Conservation (phyloP, 306 rosid species). For the Cucumis cinereus region DNA sequence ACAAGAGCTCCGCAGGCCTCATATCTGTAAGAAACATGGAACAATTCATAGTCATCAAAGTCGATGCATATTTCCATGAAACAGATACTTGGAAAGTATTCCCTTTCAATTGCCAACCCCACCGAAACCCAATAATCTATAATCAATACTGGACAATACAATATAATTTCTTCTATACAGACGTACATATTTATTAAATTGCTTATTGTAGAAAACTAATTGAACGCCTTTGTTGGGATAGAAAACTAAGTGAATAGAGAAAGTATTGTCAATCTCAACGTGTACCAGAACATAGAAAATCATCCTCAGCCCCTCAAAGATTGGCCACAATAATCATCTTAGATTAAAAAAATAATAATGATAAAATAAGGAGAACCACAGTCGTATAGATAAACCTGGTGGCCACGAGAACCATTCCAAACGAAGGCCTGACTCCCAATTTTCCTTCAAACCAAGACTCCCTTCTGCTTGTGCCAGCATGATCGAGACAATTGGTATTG, state of each 20-base stretch:
- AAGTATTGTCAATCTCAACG: not conserved
- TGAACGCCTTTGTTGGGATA: not conserved
- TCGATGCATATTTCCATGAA: not conserved
- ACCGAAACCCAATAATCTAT: not conserved
- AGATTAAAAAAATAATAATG: not conserved
- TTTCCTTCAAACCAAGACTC: constrained; percentile 70
- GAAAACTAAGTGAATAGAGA: not conserved
- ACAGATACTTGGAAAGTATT: not conserved
- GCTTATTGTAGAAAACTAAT: not conserved
- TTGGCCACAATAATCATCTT: not conserved
- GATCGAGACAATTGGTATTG: constrained; percentile 54
- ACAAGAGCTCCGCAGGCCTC: constrained; percentile 79
- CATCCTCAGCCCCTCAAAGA: not conserved
- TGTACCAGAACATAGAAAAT: not conserved
- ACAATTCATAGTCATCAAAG: not conserved
- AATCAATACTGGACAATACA: not conserved
- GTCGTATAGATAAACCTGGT: constrained; percentile 44
- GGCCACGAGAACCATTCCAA: constrained; percentile 86
- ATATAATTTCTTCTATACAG: not conserved
- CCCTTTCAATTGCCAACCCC: not conserved
- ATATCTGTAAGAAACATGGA: constrained; percentile 24
- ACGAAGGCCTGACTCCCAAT: constrained; percentile 57
- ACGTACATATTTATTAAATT: not conserved
- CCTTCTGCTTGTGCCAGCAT: constrained; percentile 82
- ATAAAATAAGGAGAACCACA: not conserved